Evolutionary conservation across 805 yeast species (phyloP).

Genomic region (Candida oleophila): DNA sequence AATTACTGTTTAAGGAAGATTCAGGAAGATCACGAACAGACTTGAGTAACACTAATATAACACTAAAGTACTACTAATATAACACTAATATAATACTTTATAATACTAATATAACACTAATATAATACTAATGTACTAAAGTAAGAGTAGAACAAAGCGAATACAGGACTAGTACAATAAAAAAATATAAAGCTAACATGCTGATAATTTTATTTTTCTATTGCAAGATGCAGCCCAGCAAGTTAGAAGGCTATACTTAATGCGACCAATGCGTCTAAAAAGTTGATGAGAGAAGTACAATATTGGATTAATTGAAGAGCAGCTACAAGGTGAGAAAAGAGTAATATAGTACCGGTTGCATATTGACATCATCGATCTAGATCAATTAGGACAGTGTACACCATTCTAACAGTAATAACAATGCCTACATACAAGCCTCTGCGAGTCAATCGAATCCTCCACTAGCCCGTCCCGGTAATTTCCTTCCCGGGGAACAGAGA

Average conservation of each 20-base stretch:
- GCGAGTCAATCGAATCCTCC: background rate
- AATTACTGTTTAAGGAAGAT: conserved; percentile 24
- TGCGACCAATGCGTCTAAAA: no score
- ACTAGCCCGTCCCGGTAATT: background rate
- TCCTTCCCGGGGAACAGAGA: background rate
- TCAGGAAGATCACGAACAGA: background rate
- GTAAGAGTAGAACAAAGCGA: no score
- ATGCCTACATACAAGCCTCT: background rate
- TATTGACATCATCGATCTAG: no score
- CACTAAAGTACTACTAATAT: background rate
- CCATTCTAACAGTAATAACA: no score
- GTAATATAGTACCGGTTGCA: background rate
- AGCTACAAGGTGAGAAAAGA: background rate
- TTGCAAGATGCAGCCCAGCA: no score
- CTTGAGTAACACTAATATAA: background rate
- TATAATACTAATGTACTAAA: background rate
- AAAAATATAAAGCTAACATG: no score
- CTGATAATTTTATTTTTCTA: no score
- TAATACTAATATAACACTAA: background rate
- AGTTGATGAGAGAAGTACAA: no score
- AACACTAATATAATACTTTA: background rate
- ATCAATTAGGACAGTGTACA: no score
- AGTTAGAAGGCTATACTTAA: no score
- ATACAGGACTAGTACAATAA: no score
- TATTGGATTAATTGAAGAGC: no score